Conservation (phyloP, 2,329 filamentous ascomycete genomes). For the Hypoxylon sp. region DNA sequence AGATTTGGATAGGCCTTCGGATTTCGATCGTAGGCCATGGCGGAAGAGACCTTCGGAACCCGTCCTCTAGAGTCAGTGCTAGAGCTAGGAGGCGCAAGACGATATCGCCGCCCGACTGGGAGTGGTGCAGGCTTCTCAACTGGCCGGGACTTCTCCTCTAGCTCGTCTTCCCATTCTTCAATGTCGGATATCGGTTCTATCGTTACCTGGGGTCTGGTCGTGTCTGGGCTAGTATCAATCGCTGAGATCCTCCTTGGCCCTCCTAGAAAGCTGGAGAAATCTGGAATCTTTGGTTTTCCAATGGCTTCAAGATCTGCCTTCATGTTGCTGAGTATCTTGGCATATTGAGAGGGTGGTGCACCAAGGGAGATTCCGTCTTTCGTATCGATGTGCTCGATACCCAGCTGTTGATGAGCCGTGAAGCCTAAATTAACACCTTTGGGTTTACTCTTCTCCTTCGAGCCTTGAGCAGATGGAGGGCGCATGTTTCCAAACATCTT, state of each 20-base stretch:
- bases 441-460: slow-evolving; percentile 46
- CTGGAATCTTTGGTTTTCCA: slow-evolving; percentile 48
- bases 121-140: slow-evolving; percentile 31
- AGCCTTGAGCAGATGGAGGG: slow-evolving; percentile 48
- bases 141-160: slow-evolving; percentile 44
- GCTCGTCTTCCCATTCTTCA: slow-evolving; percentile 68
- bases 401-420: slow-evolving; percentile 65
- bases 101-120: slow-evolving; percentile 20
- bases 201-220: slow-evolving; percentile 13
- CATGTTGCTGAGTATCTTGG: slow-evolving; percentile 60
- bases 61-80: slow-evolving; percentile 14
- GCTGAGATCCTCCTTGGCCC: slow-evolving; percentile 35
- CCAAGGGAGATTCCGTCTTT: slow-evolving; percentile 30
- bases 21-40: slow-evolving; percentile 17
- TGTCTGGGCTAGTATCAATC: slow-evolving; percentile 21
- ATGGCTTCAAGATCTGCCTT: slow-evolving; percentile 58
- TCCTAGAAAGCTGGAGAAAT: slow-evolving; percentile 50
- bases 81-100: slow-evolving; percentile 28
- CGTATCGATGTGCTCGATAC: slow-evolving; percentile 57
- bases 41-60: slow-evolving; percentile 24
- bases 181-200: slow-evolving; percentile 63
- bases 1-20: slow-evolving; percentile 5
- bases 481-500: slow-evolving; percentile 60
- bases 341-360: slow-evolving; percentile 61
- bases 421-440: slow-evolving; percentile 70